Evolutionary conservation across 495 filamentous ascomycete species (phyloP).

Genomic region (Aspergillus steynii): DNA sequence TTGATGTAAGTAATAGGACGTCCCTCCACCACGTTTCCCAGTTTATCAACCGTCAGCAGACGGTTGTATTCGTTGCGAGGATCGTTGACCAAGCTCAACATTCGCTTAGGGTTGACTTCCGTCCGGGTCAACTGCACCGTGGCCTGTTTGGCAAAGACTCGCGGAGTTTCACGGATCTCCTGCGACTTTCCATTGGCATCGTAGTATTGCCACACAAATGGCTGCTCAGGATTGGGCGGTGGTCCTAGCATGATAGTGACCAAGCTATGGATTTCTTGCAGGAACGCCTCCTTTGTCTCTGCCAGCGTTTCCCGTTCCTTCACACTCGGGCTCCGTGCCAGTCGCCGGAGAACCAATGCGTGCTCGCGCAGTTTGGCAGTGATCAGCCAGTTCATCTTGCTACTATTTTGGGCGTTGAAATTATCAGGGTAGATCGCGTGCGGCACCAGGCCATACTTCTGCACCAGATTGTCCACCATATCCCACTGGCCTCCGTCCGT

Average conservation of each 20-base stretch:
- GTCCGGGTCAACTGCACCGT: constrained; percentile 15
- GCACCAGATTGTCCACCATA: constrained; percentile 83
- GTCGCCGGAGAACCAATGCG: constrained; percentile 61
- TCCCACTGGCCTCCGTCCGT: constrained; percentile 90
- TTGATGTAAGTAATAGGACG: constrained; percentile 76
- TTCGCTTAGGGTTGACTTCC: constrained; percentile 42
- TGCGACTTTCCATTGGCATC: constrained; percentile 64
- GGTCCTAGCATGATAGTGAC: constrained; percentile 77
- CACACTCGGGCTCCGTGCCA: constrained; percentile 30
- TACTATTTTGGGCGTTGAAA: constrained; percentile 70
- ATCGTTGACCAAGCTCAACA: constrained; percentile 83
- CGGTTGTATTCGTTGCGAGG: constrained; percentile 70
- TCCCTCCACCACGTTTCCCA: constrained; percentile 78
- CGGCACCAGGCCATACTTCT: constrained; percentile 83
- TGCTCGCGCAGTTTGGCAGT: constrained; percentile 87
- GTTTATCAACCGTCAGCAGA: constrained; percentile 70
- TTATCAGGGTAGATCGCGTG: constrained; percentile 78
- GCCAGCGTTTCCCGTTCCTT: constrained; percentile 33
- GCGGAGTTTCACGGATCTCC: constrained; percentile 61
- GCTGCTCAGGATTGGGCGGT: constrained; percentile 62
- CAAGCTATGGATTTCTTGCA: constrained; percentile 75
- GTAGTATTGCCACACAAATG: constrained; percentile 76
- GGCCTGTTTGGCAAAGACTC: constrained; percentile 57
- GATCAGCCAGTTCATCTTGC: constrained; percentile 69
- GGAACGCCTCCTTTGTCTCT: constrained; percentile 64